These are phyloP conservation scores for Cryptococcus sp. DNA, from an alignment of 1,284 basidiomycete species.

Conservation along the genomic window DNA sequence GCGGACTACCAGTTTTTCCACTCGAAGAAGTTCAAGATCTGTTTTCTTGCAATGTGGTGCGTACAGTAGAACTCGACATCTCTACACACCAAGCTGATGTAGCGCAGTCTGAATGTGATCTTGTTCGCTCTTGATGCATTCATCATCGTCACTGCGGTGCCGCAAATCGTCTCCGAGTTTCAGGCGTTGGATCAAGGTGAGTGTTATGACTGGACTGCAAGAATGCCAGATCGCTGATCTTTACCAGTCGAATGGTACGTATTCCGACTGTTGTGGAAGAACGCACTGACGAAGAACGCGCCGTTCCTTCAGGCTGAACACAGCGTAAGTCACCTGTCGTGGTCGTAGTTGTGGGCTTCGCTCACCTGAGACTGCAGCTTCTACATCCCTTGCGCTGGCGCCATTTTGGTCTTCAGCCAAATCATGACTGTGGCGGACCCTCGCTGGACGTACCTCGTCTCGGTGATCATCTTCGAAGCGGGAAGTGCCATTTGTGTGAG, in stretches of 20 bases:
- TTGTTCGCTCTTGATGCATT: constrained; percentile 34
- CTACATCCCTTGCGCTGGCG: constrained; percentile 33
- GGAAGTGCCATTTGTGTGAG: constrained; percentile 32
- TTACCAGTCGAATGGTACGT: constrained; percentile 17
- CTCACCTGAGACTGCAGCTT: constrained; percentile 12
- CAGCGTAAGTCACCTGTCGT: constrained; percentile 13
- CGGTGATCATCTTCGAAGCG: constrained; percentile 25
- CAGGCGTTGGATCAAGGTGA: constrained; percentile 28
- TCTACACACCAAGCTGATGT: background rate
- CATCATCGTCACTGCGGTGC: constrained; percentile 34
- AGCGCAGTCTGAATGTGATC: constrained; percentile 20
- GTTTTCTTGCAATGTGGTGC: constrained; percentile 34
- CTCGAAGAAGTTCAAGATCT: constrained; percentile 24
- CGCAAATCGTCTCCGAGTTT: constrained; percentile 29
- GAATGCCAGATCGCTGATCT: background rate
- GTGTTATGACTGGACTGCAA: background rate
- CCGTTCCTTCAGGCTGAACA: constrained; percentile 17
- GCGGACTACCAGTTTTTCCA: constrained; percentile 21
- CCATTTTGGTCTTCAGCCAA: constrained; percentile 28
- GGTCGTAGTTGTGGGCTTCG: too few relatives aligned
- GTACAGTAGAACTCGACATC: constrained; percentile 1
- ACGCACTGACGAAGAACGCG: background rate
- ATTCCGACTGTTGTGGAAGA: background rate
- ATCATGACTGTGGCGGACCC: constrained; percentile 32
- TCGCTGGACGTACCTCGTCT: constrained; percentile 25